Base-by-base conservation (phyloP, 73 alveolate genomes). In the Tetrahymena malaccensis region DNA sequence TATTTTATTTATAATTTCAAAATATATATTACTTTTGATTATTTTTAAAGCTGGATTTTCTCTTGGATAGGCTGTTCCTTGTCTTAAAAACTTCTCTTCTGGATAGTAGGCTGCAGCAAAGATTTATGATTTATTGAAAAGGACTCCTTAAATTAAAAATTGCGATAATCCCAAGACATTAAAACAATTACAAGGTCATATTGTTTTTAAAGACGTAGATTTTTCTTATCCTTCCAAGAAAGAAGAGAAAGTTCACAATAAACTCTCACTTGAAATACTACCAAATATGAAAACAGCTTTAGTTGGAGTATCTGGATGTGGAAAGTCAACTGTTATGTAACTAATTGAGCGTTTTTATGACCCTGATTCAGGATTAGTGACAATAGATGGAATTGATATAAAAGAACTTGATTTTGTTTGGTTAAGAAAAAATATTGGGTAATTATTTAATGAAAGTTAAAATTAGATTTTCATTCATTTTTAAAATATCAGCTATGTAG, bases 271-370 rank as follows among this genome's bases (percentile, higher is more conserved):
- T 43, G 58, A 70, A 70, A 56, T 98, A 35, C 97, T 95, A 56
- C 96, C 97, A 19, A 98, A 98, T 19, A 94, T 96, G 93, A 97
- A 96, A 35, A 95, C 97, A 3, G 99, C 99, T 33, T 57, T 98
- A 12, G 98, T 97, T 43, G 99, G 99, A 31, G 97, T 96, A 8
- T 58, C 97, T 27, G 99, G 99, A 11, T 97, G 98, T 40, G 99
- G 99, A 70, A 97, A 97, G 93, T 83, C 97, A 94, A 97, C 99
- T 3, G 95, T 97, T 34, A 96, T 97, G 43, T 94, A 97, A 83
- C 96, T 97, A 44, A 93, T 97, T 16, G 98, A 97, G 94, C 57
- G 98, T 37, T 97, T 96, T 93, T 97, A 97, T 85, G 98, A 97
- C 70, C 97, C 98, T 12, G 93, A 95, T 22, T 89, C 43, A 16